Percentiles rank a stretch among this genome's conserved stretches.
These are phyloP conservation scores for Prosopis cineraria DNA, from an alignment of 306 rosid species.

Conservation along the genomic window DNA sequence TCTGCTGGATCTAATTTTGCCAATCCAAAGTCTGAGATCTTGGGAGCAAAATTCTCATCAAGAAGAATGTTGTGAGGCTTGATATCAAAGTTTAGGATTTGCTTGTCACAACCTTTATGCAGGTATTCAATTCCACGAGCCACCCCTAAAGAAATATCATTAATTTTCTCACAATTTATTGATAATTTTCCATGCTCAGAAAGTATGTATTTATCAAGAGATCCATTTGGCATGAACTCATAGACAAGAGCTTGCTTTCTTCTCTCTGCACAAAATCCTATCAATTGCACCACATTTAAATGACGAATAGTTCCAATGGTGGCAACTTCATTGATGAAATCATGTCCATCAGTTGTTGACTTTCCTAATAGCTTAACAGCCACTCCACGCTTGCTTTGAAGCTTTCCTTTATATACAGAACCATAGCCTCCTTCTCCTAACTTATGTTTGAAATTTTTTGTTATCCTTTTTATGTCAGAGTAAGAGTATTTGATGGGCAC, in stretches of 20 bases:
- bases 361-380: not conserved
- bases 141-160: not conserved
- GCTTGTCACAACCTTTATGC: constrained; percentile 24
- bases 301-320: not conserved
- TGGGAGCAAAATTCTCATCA: not conserved
- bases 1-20: not conserved
- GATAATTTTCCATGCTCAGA: not conserved
- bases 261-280: not conserved
- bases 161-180: constrained; percentile 7
- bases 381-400: not conserved
- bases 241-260: not conserved
- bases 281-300: not conserved
- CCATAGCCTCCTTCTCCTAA: not conserved
- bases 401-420: not conserved
- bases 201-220: constrained; percentile 21
- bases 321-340: constrained; percentile 1
- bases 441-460: constrained; percentile 23
- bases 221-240: constrained; percentile 19
- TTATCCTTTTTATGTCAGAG: constrained; percentile 21
- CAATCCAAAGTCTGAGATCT: not conserved
- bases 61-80: constrained; percentile 1
- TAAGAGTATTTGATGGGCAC: constrained; percentile 25
- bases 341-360: not conserved
- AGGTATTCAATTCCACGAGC: not conserved
- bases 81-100: constrained; percentile 24